Conservation (phyloP, 192 early-diverging fungal genomes). For the Podila horticola region DNA sequence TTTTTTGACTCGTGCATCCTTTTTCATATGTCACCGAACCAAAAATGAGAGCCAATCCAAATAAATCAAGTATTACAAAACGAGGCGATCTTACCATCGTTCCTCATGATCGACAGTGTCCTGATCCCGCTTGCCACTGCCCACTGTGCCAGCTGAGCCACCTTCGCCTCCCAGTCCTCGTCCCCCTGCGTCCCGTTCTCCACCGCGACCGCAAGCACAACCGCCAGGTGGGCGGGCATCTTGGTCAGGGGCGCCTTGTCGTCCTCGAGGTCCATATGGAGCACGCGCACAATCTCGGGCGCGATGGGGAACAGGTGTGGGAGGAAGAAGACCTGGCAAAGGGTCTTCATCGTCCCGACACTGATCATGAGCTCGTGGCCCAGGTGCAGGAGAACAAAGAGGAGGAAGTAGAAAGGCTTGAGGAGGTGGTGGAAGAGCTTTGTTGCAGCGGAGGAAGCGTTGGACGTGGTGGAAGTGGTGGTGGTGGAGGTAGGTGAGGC, state of each 20-base stretch:
- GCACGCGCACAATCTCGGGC: conserved; percentile 21
- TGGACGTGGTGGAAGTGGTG: too few species aligned
- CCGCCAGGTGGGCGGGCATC: conserved; percentile 31
- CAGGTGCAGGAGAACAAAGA: conserved; percentile 32
- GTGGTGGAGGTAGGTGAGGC: conserved; percentile 4
- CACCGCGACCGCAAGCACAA: conserved; percentile 13
- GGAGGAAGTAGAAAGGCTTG: conserved; percentile 39
- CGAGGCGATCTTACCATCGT: conserved; percentile 15
- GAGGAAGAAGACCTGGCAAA: conserved; percentile 31
- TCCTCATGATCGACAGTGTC: conserved; percentile 42
- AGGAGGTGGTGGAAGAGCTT: conserved; percentile 21
- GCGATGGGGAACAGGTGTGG: conserved; percentile 23
- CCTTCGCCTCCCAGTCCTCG: conserved; percentile 31
- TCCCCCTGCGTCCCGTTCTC: conserved; percentile 13
- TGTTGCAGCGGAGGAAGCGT: neutral
- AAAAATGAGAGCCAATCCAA: neutral
- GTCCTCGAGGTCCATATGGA: conserved; percentile 15
- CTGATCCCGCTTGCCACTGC: conserved; percentile 23
- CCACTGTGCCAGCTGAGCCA: conserved; percentile 35
- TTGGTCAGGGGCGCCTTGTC: conserved; percentile 12
- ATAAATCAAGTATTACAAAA: neutral
- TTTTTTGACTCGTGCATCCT: neutral
- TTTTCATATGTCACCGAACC: conserved; percentile 7
- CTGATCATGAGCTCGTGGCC: conserved; percentile 27
- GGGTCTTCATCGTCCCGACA: conserved; percentile 32